phyloP scores from a whole-genome alignment of 805 yeast genomes.

The Metschnikowia drakensbergensis region DNA sequence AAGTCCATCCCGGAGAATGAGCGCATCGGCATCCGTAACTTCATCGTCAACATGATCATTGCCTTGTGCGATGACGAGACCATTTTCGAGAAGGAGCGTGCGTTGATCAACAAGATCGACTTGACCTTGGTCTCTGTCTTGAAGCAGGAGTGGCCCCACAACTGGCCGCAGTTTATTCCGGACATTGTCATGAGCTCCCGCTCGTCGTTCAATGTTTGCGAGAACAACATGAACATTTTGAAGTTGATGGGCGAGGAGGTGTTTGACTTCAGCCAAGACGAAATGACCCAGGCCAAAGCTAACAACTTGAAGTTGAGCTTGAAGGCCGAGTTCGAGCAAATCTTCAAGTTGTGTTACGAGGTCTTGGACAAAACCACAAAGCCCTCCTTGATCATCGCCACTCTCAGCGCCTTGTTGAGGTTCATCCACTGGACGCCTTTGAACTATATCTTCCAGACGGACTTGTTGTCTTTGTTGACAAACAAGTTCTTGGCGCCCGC shows the following conservation, averaged over 20 bases:
- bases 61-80: conserved; percentile 82
- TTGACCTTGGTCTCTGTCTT: conserved; percentile 89
- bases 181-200: conserved; percentile 84
- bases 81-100: conserved; percentile 64
- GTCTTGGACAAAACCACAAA: conserved; percentile 87
- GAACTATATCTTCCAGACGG: conserved; percentile 85
- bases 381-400: conserved; percentile 77
- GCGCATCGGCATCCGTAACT: conserved; percentile 88
- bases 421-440: conserved; percentile 94
- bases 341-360: conserved; percentile 89
- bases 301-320: conserved; percentile 75
- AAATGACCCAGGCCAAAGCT: conserved; percentile 94
- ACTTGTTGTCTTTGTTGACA: conserved; percentile 66
- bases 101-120: conserved; percentile 89
- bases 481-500: conserved; percentile 72
- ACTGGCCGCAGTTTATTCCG: conserved; percentile 97
- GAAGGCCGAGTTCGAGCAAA: conserved; percentile 88
- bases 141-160: conserved; percentile 98
- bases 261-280: conserved; percentile 92
- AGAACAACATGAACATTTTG: conserved; percentile 92
- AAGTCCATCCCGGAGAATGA: conserved; percentile 85
- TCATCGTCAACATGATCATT: conserved; percentile 89
- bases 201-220: conserved; percentile 89
- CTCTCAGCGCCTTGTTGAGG: conserved; percentile 75
- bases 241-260: conserved; percentile 91